Conservation (phyloP, 306 rosid genomes). For the Mimosa bimucronata region DNA sequence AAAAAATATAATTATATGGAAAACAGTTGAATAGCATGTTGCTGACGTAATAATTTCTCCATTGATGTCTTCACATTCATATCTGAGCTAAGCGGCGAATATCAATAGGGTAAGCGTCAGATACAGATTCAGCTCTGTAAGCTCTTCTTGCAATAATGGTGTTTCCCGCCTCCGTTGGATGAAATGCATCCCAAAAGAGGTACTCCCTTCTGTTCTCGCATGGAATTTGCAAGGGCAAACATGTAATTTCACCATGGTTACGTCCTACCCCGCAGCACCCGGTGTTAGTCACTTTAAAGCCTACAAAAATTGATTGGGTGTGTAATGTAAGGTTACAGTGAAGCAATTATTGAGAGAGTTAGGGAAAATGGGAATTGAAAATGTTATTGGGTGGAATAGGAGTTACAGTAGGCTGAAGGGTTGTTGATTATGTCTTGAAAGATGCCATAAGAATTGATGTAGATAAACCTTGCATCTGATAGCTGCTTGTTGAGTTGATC, state of each 20-base stretch:
- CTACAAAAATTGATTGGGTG: constrained; percentile 39
- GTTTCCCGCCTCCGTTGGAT: constrained; percentile 83
- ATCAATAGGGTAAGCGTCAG: constrained; percentile 87
- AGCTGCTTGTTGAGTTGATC: constrained; percentile 65
- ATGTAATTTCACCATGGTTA: constrained; percentile 85
- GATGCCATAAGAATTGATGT: constrained; percentile 69
- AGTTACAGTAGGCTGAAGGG: constrained; percentile 75
- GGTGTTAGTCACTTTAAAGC: constrained; percentile 60
- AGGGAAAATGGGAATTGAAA: background rate
- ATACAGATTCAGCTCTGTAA: constrained; percentile 66
- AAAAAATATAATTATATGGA: background rate
- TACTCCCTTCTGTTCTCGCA: constrained; percentile 62
- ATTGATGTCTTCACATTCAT: constrained; percentile 43
- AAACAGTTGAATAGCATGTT: background rate
- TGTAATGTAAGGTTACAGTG: background rate
- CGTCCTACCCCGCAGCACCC: constrained; percentile 96
- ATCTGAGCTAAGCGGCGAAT: constrained; percentile 70
- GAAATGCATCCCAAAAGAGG: constrained; percentile 94
- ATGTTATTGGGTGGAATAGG: background rate
- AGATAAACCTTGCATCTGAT: constrained; percentile 65
- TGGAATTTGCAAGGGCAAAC: constrained; percentile 71
- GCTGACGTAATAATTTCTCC: background rate
- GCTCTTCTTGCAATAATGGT: constrained; percentile 63
- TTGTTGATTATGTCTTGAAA: constrained; percentile 68
- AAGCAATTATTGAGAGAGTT: background rate